Conservation (phyloP, 176 grass and related monocot genomes). For the Carex scoparia region DNA sequence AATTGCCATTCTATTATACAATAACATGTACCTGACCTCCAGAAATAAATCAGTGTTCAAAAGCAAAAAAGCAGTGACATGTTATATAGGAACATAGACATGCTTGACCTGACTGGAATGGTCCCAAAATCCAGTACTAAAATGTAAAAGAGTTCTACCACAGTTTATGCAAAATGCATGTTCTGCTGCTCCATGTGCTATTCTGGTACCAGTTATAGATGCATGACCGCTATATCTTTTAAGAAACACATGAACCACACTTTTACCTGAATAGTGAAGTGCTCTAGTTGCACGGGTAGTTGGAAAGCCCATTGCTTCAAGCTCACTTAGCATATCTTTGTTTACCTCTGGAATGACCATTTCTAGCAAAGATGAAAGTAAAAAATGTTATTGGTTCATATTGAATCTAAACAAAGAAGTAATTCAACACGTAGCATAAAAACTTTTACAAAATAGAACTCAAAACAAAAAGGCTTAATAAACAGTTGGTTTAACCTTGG, state of each 20-base stretch:
- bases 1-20: not conserved
- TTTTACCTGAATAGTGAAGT: slow-evolving; percentile 79
- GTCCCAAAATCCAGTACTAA: not conserved
- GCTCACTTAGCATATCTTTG: slow-evolving; percentile 65
- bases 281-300: slow-evolving; percentile 75
- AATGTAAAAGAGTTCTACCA: not conserved
- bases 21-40: not conserved
- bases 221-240: not conserved
- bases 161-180: not conserved
- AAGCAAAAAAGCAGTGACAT: not conserved
- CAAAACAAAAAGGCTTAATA: not conserved
- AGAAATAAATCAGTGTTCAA: not conserved
- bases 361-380: slow-evolving; percentile 38
- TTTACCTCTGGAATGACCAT: slow-evolving; percentile 78
- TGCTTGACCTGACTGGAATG: not conserved
- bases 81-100: not conserved
- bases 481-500: slow-evolving; percentile 39
- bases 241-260: not conserved
- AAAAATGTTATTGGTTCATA: not conserved
- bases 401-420: not conserved
- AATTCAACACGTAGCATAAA: not conserved
- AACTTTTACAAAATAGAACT: not conserved
- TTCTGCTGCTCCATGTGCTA: not conserved
- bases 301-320: slow-evolving; percentile 80
- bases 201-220: not conserved